Evolutionary conservation across 2,329 filamentous ascomycete genomes (phyloP).

Genomic region (Exophiala bonariae): DNA sequence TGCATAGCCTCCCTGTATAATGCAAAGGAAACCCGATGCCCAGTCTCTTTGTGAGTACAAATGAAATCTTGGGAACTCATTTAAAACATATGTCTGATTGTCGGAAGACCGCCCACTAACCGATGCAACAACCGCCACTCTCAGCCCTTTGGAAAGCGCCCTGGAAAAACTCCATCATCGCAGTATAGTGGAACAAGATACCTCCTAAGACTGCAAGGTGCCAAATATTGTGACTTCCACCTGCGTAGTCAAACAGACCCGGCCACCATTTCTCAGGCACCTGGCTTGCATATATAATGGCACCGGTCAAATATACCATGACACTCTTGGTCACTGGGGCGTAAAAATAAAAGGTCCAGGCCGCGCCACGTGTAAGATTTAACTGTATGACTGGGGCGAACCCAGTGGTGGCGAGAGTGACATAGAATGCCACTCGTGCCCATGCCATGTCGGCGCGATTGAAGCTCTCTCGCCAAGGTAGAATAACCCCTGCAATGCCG

Average conservation of each 20-base stretch:
- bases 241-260: conserved; percentile 91
- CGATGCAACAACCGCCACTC: conserved; percentile 32
- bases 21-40: no score
- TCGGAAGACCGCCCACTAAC: neutral
- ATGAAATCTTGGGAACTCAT: no score
- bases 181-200: conserved; percentile 94
- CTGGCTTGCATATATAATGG: conserved; percentile 85
- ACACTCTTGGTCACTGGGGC: conserved; percentile 82
- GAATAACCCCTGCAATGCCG: conserved; percentile 81
- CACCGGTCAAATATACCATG: conserved; percentile 80
- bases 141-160: conserved; percentile 70
- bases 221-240: conserved; percentile 97
- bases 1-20: no score
- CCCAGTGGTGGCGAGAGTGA: conserved; percentile 81
- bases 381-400: conserved; percentile 88
- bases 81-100: no score
- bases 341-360: conserved; percentile 87
- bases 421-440: conserved; percentile 88
- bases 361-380: conserved; percentile 70
- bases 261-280: conserved; percentile 91
- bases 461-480: conserved; percentile 95
- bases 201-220: conserved; percentile 91
- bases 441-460: conserved; percentile 91
- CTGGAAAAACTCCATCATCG: conserved; percentile 93
- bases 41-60: no score